Evolutionary conservation across 768 basidiomycete genomes (phyloP).

Genomic region (Mycena albidolilacea): DNA sequence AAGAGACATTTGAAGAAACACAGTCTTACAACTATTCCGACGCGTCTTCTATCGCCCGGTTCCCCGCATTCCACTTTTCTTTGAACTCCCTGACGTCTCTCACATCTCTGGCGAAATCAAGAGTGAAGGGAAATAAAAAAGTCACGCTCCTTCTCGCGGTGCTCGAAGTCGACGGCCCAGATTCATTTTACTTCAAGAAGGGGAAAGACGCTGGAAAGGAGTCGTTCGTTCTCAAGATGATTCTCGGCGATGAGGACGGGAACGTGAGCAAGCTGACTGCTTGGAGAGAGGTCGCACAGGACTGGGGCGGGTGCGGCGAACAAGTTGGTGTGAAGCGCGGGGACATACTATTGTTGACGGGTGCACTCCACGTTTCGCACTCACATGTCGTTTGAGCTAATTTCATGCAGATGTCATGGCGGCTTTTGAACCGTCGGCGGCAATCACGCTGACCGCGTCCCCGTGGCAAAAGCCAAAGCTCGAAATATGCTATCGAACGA

Average conservation of each 20-base stretch:
- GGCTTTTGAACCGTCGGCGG: conserved; percentile 58
- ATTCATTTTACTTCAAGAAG: conserved; percentile 75
- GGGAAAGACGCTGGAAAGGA: conserved; percentile 80
- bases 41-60: conserved; percentile 78
- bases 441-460: conserved; percentile 75
- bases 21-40: conserved; percentile 74
- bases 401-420: conserved; percentile 66
- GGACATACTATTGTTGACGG: conserved; percentile 79
- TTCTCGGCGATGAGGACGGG: conserved; percentile 82
- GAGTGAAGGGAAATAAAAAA: conserved; percentile 60
- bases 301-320: conserved; percentile 70
- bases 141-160: conserved; percentile 74
- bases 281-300: conserved; percentile 84
- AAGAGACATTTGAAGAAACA: conserved; percentile 49
- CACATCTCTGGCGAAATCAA: conserved; percentile 50
- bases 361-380: conserved; percentile 55
- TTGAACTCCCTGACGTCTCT: conserved; percentile 72
- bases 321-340: conserved; percentile 71
- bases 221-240: conserved; percentile 76
- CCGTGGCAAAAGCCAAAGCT: conserved; percentile 73
- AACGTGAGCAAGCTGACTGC: conserved; percentile 80
- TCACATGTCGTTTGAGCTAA: conserved; percentile 19
- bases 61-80: conserved; percentile 83
- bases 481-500: conserved; percentile 84
- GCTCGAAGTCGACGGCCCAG: conserved; percentile 85